These are phyloP conservation scores for Serendipita sp. DNA, from an alignment of 768 basidiomycete species.

Conservation along the genomic window DNA sequence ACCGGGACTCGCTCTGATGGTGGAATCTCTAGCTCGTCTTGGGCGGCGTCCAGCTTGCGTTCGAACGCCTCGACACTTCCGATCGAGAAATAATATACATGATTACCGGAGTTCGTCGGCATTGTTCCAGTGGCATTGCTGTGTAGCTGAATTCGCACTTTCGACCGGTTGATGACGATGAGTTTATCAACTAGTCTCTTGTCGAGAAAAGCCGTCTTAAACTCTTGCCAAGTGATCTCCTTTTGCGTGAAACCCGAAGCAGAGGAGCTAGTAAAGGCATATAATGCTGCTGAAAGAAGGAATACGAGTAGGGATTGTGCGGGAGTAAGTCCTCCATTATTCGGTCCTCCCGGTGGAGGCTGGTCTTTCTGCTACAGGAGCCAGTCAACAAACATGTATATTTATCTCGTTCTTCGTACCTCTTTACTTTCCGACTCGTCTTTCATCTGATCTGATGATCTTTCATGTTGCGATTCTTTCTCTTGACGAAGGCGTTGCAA, in stretches of 20 bases:
- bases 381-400: neutral
- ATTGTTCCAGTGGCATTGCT: constrained; percentile 70
- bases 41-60: constrained; percentile 84
- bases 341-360: neutral
- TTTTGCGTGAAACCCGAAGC: constrained; percentile 34
- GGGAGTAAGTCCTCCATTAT: neutral
- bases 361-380: neutral
- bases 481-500: neutral
- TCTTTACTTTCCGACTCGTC: neutral
- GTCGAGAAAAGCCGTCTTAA: constrained; percentile 90
- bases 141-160: constrained; percentile 84
- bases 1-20: constrained; percentile 89
- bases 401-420: neutral
- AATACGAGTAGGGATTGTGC: constrained; percentile 1
- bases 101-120: constrained; percentile 38
- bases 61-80: constrained; percentile 96
- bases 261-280: constrained; percentile 33
- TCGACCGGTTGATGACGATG: constrained; percentile 75
- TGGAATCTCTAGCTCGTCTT: constrained; percentile 82
- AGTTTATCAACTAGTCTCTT: constrained; percentile 92
- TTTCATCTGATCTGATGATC: neutral
- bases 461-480: neutral
- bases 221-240: constrained; percentile 99
- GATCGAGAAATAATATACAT: constrained; percentile 88
- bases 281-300: constrained; percentile 35